Conservation (phyloP, 192 early-diverging fungal genomes). For the Dispira parvispora region DNA sequence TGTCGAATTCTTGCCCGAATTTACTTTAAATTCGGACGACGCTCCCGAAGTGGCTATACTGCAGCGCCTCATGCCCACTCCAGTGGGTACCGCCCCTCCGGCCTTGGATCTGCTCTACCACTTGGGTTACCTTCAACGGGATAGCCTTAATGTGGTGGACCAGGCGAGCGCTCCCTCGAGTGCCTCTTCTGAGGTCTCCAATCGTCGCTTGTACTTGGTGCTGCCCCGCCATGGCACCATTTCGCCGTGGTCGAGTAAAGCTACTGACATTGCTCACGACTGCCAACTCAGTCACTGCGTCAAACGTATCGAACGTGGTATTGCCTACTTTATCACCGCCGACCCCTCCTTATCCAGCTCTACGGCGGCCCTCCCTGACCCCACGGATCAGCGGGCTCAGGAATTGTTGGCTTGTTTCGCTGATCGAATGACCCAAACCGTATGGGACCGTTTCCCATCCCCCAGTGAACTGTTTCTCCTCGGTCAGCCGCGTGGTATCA, state of each 20-base stretch:
- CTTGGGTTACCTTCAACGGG: constrained; percentile 18
- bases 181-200: constrained; percentile 7
- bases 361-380: neutral
- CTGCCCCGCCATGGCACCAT: constrained; percentile 91
- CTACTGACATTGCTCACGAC: constrained; percentile 88
- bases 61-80: constrained; percentile 17
- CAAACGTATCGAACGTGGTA: constrained; percentile 77
- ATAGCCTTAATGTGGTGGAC: constrained; percentile 11
- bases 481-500: constrained; percentile 38
- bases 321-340: constrained; percentile 41
- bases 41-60: constrained; percentile 20
- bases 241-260: constrained; percentile 99
- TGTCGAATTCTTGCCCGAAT: constrained; percentile 32
- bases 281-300: constrained; percentile 67
- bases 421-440: constrained; percentile 92
- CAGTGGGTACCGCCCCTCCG: constrained; percentile 10
- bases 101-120: constrained; percentile 19
- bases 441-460: constrained; percentile 45
- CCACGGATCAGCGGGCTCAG: constrained; percentile 28
- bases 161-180: neutral
- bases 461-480: constrained; percentile 53
- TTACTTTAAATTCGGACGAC: constrained; percentile 24
- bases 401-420: constrained; percentile 32
- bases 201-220: constrained; percentile 43
- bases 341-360: constrained; percentile 19